Conservation (phyloP, 208 protist genomes). For the Leishmania martiniquensis region DNA sequence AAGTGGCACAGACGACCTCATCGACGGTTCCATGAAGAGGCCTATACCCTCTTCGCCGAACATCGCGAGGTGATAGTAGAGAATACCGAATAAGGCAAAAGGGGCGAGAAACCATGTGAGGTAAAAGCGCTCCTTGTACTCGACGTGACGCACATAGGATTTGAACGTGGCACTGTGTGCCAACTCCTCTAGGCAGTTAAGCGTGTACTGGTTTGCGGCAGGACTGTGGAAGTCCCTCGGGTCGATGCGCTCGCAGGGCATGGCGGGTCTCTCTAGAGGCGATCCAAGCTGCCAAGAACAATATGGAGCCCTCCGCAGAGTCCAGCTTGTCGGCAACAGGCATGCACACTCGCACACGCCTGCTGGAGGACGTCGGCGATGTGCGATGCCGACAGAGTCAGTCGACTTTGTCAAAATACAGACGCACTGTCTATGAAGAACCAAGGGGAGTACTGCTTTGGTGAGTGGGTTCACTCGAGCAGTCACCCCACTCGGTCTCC, state of each 20-base stretch:
- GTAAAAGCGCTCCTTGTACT: constrained; percentile 69
- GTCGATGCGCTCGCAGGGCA: constrained; percentile 60
- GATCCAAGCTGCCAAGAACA: not conserved
- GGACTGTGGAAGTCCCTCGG: constrained; percentile 62
- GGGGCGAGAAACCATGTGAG: constrained; percentile 74
- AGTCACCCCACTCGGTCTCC: not conserved
- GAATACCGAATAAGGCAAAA: constrained; percentile 50
- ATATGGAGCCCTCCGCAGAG: not conserved
- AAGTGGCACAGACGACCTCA: not conserved
- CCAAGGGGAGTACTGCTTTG: not conserved
- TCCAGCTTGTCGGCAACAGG: not conserved
- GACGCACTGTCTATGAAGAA: not conserved
- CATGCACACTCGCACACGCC: not conserved
- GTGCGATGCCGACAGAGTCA: not conserved
- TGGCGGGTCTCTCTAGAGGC: not conserved
- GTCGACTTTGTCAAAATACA: not conserved
- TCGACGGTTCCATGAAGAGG: constrained; percentile 24
- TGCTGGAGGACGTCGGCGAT: not conserved
- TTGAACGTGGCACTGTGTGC: constrained; percentile 50
- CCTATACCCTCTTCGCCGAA: constrained; percentile 34
- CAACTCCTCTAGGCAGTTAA: constrained; percentile 55
- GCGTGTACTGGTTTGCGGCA: constrained; percentile 62
- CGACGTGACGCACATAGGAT: constrained; percentile 56
- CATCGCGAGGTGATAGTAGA: constrained; percentile 65
- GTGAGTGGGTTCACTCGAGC: not conserved